These are phyloP conservation scores for Pythium pyrilobum DNA, from an alignment of 352 stramenopile species.

Conservation along the genomic window DNA sequence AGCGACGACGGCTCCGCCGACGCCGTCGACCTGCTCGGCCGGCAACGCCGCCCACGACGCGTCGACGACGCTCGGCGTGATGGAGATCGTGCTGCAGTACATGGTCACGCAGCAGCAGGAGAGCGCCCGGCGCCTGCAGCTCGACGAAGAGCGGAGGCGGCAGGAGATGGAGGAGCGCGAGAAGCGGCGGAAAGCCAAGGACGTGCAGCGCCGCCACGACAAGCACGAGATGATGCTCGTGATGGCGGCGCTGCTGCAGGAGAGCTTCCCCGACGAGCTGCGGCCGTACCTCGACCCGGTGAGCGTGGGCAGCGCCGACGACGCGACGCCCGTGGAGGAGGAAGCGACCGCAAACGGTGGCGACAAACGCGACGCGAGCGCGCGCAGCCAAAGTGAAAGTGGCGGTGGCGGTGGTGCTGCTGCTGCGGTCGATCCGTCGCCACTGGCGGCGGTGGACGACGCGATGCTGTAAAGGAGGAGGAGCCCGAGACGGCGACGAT, in stretches of 20 bases:
- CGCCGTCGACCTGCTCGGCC: background rate
- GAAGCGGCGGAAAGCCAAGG: slow-evolving; percentile 25
- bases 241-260: slow-evolving; percentile 34
- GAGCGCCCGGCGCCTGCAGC: slow-evolving; percentile 23
- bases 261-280: slow-evolving; percentile 39
- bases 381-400: too few species aligned
- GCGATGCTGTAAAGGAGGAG: background rate
- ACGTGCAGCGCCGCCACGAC: slow-evolving; percentile 27
- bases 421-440: too few species aligned
- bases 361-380: background rate
- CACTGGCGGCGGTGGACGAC: background rate
- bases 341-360: background rate
- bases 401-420: too few species aligned
- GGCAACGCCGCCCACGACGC: background rate
- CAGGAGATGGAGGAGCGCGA: slow-evolving; percentile 26
- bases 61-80: slow-evolving; percentile 20
- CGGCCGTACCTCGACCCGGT: slow-evolving; percentile 27
- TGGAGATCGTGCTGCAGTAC: slow-evolving; percentile 51
- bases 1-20: background rate
- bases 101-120: slow-evolving; percentile 51
- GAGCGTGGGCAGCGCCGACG: background rate
- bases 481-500: too few species aligned
- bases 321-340: background rate
- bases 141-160: slow-evolving; percentile 27
- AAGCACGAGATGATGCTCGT: slow-evolving; percentile 57